Evolutionary conservation across 176 grass and related monocot genomes (phyloP).

Genomic region (Puccinellia tenuiflora): DNA sequence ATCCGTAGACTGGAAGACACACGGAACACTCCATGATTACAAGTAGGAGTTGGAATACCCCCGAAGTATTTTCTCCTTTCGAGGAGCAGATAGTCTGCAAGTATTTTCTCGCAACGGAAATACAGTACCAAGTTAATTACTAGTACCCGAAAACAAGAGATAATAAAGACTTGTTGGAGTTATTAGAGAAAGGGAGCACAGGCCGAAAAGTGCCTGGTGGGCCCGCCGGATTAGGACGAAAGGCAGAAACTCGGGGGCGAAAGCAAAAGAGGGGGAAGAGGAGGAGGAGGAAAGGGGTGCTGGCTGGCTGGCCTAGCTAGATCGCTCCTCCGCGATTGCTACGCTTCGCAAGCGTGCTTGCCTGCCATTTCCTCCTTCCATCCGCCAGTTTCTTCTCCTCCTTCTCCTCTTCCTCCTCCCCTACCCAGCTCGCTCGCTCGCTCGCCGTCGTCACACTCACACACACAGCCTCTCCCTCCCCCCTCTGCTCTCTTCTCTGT

Average conservation of each 20-base stretch:
- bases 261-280: neutral
- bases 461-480: neutral
- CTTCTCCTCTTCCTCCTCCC: neutral
- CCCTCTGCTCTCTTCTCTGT: neutral
- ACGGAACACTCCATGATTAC: neutral
- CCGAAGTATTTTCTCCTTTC: neutral
- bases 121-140: neutral
- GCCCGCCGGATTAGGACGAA: slow-evolving; percentile 36
- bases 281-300: neutral
- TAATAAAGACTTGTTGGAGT: slow-evolving; percentile 11
- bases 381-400: neutral
- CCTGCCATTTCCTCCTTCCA: slow-evolving; percentile 65
- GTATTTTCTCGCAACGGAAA: neutral
- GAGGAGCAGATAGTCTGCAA: neutral
- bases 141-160: neutral
- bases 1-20: neutral
- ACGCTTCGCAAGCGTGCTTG: slow-evolving; percentile 74
- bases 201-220: slow-evolving; percentile 29
- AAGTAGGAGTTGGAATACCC: too few relatives aligned
- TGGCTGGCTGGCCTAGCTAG: slow-evolving; percentile 1
- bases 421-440: neutral
- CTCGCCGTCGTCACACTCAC: neutral
- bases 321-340: slow-evolving; percentile 53
- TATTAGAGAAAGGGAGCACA: neutral
- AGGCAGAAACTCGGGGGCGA: slow-evolving; percentile 36